Evolutionary conservation across 768 basidiomycete genomes (phyloP), one percentile per base, ranked within the genome.

Genomic region (Tephrocybe rancida): DNA sequence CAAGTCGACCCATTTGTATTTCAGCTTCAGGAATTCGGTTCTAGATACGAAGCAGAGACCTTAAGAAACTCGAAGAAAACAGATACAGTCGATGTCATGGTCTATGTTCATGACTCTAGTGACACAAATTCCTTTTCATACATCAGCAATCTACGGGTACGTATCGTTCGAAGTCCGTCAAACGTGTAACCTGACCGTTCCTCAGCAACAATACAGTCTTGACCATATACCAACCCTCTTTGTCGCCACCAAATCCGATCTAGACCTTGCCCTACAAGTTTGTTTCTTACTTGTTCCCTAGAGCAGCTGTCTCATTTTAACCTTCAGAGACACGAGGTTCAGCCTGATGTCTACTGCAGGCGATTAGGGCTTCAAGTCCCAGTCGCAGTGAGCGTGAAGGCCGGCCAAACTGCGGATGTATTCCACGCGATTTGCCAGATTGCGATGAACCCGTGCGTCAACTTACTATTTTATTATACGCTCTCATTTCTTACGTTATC

Each of bases 91-190:
- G 96, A 99, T 70, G 92, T 98, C 37, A 90, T 98, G 56, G 82
- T 95, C 58, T 98, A 96, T 67, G 94, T 98, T 27, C 87, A 98
- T 64, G 96, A 99, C 71, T 98, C 95, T 43, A 95, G 92, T 66
- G 96, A 99, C 67, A 98, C 96, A 35, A 98, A 99, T 72, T 97
- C 94, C 9, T 99, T 99, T 69, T 95, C 93, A 43, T 97, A 98
- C 72, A 94, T 99, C 68, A 95, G 93, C 62, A 97, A 96, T 73
- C 75, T 98, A 63, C 84, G 96, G 68, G 95, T 96, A 67, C 61
- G 69, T 49, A n/a, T 9, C 44, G 26, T 50, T 43, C 37, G 5
- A 32, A 19, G 29, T 48, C 3, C 19, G 24, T 49, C 27, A 18
- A 52, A 18, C 48, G 13, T n/a, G 37, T 53, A 51, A 54, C 62